A percentile compares a stretch with the other conserved stretches of the same genome.
These are phyloP conservation scores for Stenogyne calaminthoides DNA, from an alignment of 305 asterid genomes.

Conservation along the genomic window DNA sequence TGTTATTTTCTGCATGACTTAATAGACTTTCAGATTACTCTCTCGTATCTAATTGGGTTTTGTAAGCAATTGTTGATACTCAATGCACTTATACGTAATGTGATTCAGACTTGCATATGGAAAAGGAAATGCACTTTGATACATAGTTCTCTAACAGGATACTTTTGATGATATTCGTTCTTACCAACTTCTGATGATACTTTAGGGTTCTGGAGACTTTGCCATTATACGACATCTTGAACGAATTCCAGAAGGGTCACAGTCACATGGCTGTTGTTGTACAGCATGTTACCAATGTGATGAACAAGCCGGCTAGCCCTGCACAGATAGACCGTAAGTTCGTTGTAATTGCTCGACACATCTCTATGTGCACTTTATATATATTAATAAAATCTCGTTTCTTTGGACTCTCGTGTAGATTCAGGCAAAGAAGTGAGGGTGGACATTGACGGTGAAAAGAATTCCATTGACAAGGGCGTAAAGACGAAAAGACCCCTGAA, in stretches of 20 bases:
- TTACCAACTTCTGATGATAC: background rate
- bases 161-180: background rate
- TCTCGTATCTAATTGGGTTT: background rate
- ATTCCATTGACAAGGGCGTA: constrained; percentile 28
- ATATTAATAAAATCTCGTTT: background rate
- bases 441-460: constrained; percentile 47
- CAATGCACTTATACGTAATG: background rate
- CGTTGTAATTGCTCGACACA: constrained; percentile 8
- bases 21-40: background rate
- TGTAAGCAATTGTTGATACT: background rate
- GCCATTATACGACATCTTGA: constrained; percentile 76
- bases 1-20: background rate
- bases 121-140: background rate
- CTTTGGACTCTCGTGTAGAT: constrained; percentile 14
- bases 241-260: constrained; percentile 88
- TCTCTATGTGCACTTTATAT: background rate
- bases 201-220: constrained; percentile 66
- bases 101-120: background rate
- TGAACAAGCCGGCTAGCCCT: constrained; percentile 36
- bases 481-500: constrained; percentile 44
- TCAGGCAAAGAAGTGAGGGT: constrained; percentile 49
- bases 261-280: constrained; percentile 91
- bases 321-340: constrained; percentile 40
- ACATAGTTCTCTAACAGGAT: background rate
- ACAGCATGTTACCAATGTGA: constrained; percentile 35